Conservation (phyloP, 2,329 filamentous ascomycete genomes). For the Zelopaecilomyces penicillatus region DNA sequence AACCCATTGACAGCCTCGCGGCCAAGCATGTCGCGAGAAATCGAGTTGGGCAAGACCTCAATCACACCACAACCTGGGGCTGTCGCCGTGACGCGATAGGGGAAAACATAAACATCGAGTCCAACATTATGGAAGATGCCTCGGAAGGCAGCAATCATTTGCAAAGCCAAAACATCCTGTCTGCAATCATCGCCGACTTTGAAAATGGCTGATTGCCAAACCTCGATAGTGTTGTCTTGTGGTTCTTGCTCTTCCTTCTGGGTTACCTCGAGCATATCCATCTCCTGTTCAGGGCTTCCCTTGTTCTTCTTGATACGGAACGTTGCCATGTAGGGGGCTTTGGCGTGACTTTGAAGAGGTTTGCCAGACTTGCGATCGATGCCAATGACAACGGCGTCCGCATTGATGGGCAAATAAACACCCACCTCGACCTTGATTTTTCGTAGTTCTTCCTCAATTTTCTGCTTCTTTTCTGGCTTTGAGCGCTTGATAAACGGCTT, state of each 20-base stretch:
- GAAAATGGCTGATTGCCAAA: constrained; percentile 99
- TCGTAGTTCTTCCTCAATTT: constrained; percentile 95
- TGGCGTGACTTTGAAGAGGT: constrained; percentile 93
- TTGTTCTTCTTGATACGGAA: constrained; percentile 89
- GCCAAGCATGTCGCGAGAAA: constrained; percentile 96
- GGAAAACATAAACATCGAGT: constrained; percentile 92
- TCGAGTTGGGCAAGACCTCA: constrained; percentile 94
- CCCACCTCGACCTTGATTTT: constrained; percentile 97
- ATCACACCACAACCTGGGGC: constrained; percentile 97
- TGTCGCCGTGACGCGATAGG: constrained; percentile 93
- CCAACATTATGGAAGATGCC: constrained; percentile 95
- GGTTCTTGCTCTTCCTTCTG: constrained; percentile 26
- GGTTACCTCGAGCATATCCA: constrained; percentile 42
- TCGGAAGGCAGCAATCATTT: constrained; percentile 96
- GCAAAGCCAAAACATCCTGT: constrained; percentile 90
- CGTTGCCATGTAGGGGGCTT: constrained; percentile 97
- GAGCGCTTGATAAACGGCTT: constrained; percentile 85
- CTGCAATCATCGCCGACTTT: constrained; percentile 98
- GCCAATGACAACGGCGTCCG: constrained; percentile 91
- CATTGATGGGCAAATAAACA: constrained; percentile 94
- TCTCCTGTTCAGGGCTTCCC: constrained; percentile 41
- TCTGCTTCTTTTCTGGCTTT: constrained; percentile 97
- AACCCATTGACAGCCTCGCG: constrained; percentile 96
- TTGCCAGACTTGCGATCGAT: constrained; percentile 98
- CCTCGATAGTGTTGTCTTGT: constrained; percentile 62